Base-by-base conservation (phyloP, 2,329 filamentous ascomycete genomes). In the Ascochyta lentis region DNA sequence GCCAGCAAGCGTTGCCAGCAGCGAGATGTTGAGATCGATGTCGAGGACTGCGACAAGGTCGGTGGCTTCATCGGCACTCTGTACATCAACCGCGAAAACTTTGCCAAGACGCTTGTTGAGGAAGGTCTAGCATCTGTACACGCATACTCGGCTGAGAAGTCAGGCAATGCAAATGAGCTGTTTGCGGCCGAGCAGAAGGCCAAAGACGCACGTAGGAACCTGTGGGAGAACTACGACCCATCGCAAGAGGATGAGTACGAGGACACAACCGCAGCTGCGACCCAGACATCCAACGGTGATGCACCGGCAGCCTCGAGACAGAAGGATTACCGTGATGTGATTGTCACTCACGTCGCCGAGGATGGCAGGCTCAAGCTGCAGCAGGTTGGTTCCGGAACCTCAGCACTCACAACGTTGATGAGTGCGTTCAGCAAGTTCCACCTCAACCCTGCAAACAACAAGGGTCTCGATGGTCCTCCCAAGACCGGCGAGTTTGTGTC, bases 21-120 rank as follows among this genome's bases (percentile, higher is more conserved):
- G 80, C 89, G 95, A 50, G 95, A 99, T 76, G 93, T 95, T 44
- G 94, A 98, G 77, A 91, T 99, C 55, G 93, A 99, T 68, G 89
- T 99, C 19, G 88, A 96, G 75, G 92, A 93, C 68, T 90, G 92
- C 65, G 95, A 99, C 83, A 98, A 97, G 82, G 89, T 95, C 24
- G 95, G 95, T 68, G 95, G 95, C 34, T 99, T 99, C 81, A 98
- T 99, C 65, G 95, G 95, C 51, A 91, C 92, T 13, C 83, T 99
- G 23, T 97, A 92, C 76, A 86, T 99, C 75, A 94, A 92, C 81
- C 90, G 93, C 49, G 94, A 98, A 78, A 98, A 91, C 80, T 96
- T 99, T 72, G 91, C 93, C 69, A 97, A 96, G 81, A 77, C 91
- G 2, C 84, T 99, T 1, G 87, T 99, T 1, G 95, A 98, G 77